These are phyloP conservation scores for Rhynchospora breviuscula DNA, from an alignment of 176 grass and related monocot species.

Conservation along the genomic window DNA sequence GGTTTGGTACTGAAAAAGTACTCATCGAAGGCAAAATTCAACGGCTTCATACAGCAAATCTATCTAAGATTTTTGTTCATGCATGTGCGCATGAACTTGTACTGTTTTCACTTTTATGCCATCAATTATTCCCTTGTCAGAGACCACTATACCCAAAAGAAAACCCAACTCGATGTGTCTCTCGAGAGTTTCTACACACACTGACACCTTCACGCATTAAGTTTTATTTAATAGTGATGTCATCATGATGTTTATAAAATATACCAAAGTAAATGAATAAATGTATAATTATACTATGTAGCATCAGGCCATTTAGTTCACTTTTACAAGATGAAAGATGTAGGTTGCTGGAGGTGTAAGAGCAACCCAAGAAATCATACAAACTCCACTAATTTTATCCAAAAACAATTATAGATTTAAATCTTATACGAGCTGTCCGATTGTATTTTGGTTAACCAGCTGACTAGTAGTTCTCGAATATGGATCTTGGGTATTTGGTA, in stretches of 20 bases:
- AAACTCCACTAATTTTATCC: too few relatives aligned
- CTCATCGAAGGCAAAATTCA: not conserved
- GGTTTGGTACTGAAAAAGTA: not conserved
- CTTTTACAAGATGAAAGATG: too few relatives aligned
- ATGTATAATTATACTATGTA: too few relatives aligned
- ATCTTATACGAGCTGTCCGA: too few relatives aligned
- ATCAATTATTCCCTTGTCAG: conserved; percentile 15
- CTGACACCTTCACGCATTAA: not conserved
- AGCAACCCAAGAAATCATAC: too few relatives aligned
- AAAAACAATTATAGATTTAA: too few relatives aligned
- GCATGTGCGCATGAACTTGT: not conserved
- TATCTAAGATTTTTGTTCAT: not conserved
- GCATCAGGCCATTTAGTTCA: too few relatives aligned
- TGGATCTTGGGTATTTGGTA: too few relatives aligned
- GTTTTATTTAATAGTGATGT: not conserved
- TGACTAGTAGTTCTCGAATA: too few relatives aligned
- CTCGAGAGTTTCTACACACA: not conserved
- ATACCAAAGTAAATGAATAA: too few relatives aligned
- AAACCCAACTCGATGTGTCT: not conserved
- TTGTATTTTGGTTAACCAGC: too few relatives aligned
- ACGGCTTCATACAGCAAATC: not conserved
- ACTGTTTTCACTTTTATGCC: not conserved
- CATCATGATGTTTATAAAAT: not conserved
- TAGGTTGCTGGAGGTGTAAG: too few relatives aligned
- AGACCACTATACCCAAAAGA: not conserved